A percentile compares a stretch with the other conserved stretches of the same genome.
Evolutionary conservation across 2,329 filamentous ascomycete species (phyloP).

Genomic region (Epichloe amarillans): DNA sequence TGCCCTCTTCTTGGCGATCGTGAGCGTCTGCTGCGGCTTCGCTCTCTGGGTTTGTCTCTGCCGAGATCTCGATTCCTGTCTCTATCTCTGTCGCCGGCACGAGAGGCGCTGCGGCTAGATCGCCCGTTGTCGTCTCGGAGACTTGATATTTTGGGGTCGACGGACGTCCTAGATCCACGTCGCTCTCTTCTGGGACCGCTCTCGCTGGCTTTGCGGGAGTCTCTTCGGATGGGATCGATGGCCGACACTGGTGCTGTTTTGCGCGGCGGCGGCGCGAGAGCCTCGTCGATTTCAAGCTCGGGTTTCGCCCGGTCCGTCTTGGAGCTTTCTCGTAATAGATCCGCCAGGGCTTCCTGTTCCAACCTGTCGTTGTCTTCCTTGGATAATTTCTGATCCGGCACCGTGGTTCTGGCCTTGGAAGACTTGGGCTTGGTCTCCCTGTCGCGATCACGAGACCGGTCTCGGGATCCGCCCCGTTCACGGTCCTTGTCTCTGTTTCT

Average conservation of each 20-base stretch:
- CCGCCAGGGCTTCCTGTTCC: conserved; percentile 44
- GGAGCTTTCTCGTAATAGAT: conserved; percentile 46
- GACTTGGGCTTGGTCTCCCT: conserved; percentile 15
- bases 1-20: conserved; percentile 24
- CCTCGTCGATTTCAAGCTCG: conserved; percentile 43
- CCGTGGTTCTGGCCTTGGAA: conserved; percentile 23
- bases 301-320: conserved; percentile 33
- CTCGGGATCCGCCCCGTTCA: conserved; percentile 19
- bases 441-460: conserved; percentile 19
- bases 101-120: conserved; percentile 20
- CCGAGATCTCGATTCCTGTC: background rate
- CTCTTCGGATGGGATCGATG: conserved; percentile 40
- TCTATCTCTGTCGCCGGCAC: conserved; percentile 7
- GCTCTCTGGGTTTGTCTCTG: conserved; percentile 15
- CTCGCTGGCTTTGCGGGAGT: conserved; percentile 27
- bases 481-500: conserved; percentile 14
- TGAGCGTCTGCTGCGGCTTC: conserved; percentile 22
- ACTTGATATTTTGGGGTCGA: conserved; percentile 13
- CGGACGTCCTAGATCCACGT: conserved; percentile 18
- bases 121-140: conserved; percentile 16
- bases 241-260: conserved; percentile 41
- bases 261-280: conserved; percentile 41
- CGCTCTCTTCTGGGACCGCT: conserved; percentile 18
- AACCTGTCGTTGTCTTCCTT: conserved; percentile 45
- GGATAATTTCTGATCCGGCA: conserved; percentile 36